These are phyloP conservation scores for Globisporangium middletonii DNA, from an alignment of 352 stramenopile genomes.

Conservation along the genomic window DNA sequence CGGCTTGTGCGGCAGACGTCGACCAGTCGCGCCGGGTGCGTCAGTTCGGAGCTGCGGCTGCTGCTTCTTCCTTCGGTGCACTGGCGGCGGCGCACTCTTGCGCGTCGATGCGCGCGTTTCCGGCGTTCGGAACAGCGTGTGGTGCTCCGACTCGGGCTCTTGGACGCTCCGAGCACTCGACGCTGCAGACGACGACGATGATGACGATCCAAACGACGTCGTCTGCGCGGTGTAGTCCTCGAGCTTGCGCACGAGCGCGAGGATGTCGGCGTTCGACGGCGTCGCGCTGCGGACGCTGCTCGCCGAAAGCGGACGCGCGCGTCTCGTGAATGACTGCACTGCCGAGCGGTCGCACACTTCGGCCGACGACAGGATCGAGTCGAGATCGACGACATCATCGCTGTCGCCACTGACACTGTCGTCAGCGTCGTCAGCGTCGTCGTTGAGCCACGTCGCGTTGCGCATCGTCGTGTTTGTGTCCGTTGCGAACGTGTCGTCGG, in stretches of 20 bases:
- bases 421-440: neutral
- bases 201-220: too few species aligned
- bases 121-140: slow-evolving; percentile 6
- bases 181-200: too few species aligned
- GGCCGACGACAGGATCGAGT: slow-evolving; percentile 28
- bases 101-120: slow-evolving; percentile 2
- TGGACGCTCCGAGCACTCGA: neutral
- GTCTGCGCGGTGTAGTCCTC: slow-evolving; percentile 4
- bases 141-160: slow-evolving; percentile 9
- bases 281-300: neutral
- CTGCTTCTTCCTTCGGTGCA: neutral
- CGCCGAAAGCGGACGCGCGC: neutral
- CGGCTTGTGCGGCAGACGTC: neutral
- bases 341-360: slow-evolving; percentile 23
- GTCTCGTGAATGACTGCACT: slow-evolving; percentile 1
- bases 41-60: neutral
- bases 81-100: slow-evolving; percentile 2
- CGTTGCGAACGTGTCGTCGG: slow-evolving; percentile 23
- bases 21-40: neutral
- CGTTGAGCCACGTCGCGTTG: slow-evolving; percentile 18
- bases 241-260: slow-evolving; percentile 16
- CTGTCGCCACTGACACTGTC: neutral
- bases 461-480: slow-evolving; percentile 34
- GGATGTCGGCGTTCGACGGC: slow-evolving; percentile 12
- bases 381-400: slow-evolving; percentile 8